These are phyloP conservation scores for Oxyria digyna DNA, from an alignment of 148 eudicot species.

Conservation along the genomic window DNA sequence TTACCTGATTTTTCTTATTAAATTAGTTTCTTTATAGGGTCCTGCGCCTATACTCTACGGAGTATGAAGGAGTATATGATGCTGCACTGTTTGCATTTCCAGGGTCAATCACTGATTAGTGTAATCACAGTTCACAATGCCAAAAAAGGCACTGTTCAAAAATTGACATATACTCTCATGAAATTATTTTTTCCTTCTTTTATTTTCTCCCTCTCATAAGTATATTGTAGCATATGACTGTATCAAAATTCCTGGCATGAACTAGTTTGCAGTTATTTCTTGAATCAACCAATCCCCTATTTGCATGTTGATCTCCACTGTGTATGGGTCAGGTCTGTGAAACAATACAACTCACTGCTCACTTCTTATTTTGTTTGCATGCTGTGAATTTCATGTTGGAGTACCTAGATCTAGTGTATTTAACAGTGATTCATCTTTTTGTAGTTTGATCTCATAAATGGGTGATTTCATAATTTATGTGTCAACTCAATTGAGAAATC, in stretches of 20 bases:
- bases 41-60: conserved; percentile 3
- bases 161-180: not conserved
- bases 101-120: conserved; percentile 7
- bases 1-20: not conserved
- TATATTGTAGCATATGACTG: not conserved
- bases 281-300: too few species aligned
- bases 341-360: not conserved
- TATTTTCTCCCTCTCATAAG: not conserved
- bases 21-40: not conserved
- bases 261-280: too few species aligned
- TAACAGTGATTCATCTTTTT: not conserved
- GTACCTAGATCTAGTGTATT: not conserved
- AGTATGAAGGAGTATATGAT: too few species aligned
- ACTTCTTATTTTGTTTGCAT: not conserved
- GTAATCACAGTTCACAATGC: conserved; percentile 4
- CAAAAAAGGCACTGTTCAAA: not conserved
- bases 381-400: not conserved
- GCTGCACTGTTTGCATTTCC: not conserved
- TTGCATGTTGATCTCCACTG: not conserved
- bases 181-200: not conserved
- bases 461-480: not conserved
- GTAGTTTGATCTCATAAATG: not conserved
- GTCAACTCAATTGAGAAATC: too few species aligned
- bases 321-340: not conserved
- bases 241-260: conserved; percentile 8